A percentile compares a stretch with the other conserved stretches of the same genome.
Conservation (phyloP, 148 eudicot genomes). For the Silene conica region DNA sequence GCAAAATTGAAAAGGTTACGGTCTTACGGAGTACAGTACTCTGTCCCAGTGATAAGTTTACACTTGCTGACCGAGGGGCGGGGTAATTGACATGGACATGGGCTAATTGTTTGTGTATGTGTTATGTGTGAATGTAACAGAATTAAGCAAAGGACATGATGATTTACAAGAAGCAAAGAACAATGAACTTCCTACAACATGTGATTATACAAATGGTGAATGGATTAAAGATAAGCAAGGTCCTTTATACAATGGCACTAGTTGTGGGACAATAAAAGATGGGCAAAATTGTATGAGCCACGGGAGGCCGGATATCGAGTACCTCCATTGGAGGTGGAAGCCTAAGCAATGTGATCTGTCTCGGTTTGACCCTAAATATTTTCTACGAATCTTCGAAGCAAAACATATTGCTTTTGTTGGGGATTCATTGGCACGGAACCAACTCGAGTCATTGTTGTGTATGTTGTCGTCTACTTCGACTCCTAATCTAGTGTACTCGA, state of each 20-base stretch:
- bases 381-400: constrained; percentile 41
- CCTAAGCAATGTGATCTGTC: constrained; percentile 60
- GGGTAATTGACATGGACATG: too few species aligned
- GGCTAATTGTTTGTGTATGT: constrained; percentile 4
- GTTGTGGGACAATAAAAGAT: constrained; percentile 65
- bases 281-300: constrained; percentile 80
- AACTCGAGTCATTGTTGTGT: constrained; percentile 79
- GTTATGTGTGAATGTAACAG: constrained; percentile 28
- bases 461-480: constrained; percentile 53
- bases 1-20: too few species aligned
- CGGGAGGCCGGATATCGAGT: constrained; percentile 68
- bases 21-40: too few species aligned
- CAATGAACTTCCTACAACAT: constrained; percentile 22
- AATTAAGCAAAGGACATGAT: constrained; percentile 21
- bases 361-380: constrained; percentile 59
- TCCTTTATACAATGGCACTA: constrained; percentile 73
- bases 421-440: constrained; percentile 91
- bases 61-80: too few species aligned
- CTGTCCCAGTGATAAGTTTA: too few species aligned
- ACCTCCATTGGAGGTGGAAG: constrained; percentile 77
- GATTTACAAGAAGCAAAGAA: not conserved
- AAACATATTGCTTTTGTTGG: constrained; percentile 92
- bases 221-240: constrained; percentile 52
- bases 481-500: constrained; percentile 48
- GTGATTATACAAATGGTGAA: constrained; percentile 69